Conservation (phyloP, 75 land plant genomes). For the Ceratopteris richardii region DNA sequence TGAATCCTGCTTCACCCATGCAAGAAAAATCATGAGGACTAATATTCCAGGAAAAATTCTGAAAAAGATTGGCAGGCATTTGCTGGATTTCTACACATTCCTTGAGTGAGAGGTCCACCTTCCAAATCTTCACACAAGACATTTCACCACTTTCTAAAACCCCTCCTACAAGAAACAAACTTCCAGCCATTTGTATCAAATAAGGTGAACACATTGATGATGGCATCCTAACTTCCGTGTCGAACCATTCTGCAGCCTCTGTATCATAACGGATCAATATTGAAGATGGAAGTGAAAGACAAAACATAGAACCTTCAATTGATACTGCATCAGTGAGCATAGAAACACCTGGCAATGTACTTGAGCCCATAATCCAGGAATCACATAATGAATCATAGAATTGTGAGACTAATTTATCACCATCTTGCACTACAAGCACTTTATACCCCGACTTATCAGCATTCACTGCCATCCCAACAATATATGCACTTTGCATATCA, state of each 20-base stretch:
- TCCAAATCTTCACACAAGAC: constrained; percentile 33
- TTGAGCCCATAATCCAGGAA: constrained; percentile 27
- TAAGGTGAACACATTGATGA: constrained; percentile 25
- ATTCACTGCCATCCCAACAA: constrained; percentile 33
- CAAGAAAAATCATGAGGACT: constrained; percentile 17
- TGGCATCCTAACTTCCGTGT: constrained; percentile 25
- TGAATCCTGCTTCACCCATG: constrained; percentile 29
- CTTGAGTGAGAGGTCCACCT: constrained; percentile 18
- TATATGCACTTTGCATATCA: constrained; percentile 21
- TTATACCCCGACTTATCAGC: constrained; percentile 14
- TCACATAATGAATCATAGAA: constrained; percentile 36
- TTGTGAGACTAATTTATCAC: constrained; percentile 23
- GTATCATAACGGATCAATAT: constrained; percentile 29
- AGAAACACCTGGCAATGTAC: constrained; percentile 22
- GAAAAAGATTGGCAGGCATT: constrained; percentile 41
- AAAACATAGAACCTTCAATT: constrained; percentile 22
- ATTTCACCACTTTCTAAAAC: constrained; percentile 32
- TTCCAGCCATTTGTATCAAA: constrained; percentile 19
- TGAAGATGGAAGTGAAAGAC: constrained; percentile 27
- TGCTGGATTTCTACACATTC: constrained; percentile 29
- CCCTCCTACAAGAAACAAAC: constrained; percentile 41
- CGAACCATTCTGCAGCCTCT: constrained; percentile 24
- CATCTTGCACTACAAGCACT: constrained; percentile 32
- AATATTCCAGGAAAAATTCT: constrained; percentile 15
- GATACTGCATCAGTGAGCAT: constrained; percentile 17